Base-by-base conservation (phyloP, 305 asterid genomes). In the Fraxinus floribunda region DNA sequence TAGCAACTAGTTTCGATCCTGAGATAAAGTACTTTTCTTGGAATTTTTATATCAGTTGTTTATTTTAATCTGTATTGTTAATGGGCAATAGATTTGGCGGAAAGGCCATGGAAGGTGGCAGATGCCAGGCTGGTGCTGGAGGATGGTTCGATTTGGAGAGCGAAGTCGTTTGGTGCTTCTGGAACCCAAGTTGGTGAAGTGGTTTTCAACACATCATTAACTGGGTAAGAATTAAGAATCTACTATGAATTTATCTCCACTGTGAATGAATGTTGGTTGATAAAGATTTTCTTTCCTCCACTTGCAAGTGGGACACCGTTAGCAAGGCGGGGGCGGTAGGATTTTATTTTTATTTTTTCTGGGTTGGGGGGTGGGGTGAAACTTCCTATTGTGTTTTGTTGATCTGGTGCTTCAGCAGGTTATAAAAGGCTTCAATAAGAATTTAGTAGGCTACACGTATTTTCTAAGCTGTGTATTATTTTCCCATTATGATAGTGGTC, bases 131-230 rank as follows among this genome's bases (percentile, higher is more conserved):
- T 96, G 84, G 99, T 91, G 88, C 93, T 96, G 62, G 97, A 93
- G 81, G 99, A 96, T 79, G 99, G 99, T 75, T 94, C 99, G 24
- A 85, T 96, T 55, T 94, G 98, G 98, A 90, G 66, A 79, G 99
- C 99, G 0, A 96, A 91, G 88, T 96, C 98, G n/a, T 96, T 96
- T 78, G 99, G 98, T 83, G 99, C 99, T 79, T 86, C 97, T 49
- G 99, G 98, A 82, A 96, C 99, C 79, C 99, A 94, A 92, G 93
- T 94, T 87, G 99, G 98, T 57, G 99, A 96, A 91, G 99, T 96
- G 70, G 99, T 96, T 84, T 96, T 96, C 35, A 96, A 96, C 77
- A 96, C 99, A 16, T 94, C 99, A 20, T 87, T 96, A 81, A 93
- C 98, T 3, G 99, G 99, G 99, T 95, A 84, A n/a, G n/a, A n/a